Evolutionary conservation across 2,329 filamentous ascomycete species (phyloP), one percentile per base, ranked within the genome.

Genomic region (Paradendryphiella salina): DNA sequence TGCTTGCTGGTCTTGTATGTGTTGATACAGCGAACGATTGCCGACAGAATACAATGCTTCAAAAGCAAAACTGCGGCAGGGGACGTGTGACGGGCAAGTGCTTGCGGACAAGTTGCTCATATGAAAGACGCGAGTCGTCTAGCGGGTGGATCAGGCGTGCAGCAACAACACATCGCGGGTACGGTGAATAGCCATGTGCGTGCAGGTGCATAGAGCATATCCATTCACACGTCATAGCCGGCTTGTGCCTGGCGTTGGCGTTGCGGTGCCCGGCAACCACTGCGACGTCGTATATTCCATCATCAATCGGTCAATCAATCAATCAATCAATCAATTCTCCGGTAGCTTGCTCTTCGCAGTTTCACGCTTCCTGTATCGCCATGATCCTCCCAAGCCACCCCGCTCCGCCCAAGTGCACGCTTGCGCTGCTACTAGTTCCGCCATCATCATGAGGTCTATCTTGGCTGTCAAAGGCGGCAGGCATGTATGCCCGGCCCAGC

Each of bases 171-270:
- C 23, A 26, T 9, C 18, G 44, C 35, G 44, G 44, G 35, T 33
- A 29, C 44, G 44, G 44, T 46, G 44, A 46, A 14, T 26, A 21
- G 39, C 14, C 28, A 33, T 14, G 21, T 21, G 40, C 17, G 18
- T 33, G 49, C 35, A 14, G 39, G 38, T 43, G 48, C 31, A 36
- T 44, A 36, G 23, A 11, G 39, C 39, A 33, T 17, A 32, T 37
- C 39, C 40, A 34, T 23, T 39, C 43, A 41, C 52, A 55, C 54
- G 54, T 57, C 54, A 57, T 57, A 53, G 36, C 45, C 29, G 33
- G 43, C 38, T 23, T 31, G 42, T 51, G 47, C 28, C 40, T 36
- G 48, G 31, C 17, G n/a, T 31, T 43, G 41, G 20, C 29, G 10
- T 34, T n/a, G 35, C 33, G 18, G 11, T 15, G 31, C 48, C 42